These are phyloP conservation scores for Coffea canephora DNA, from an alignment of 257 asterid species.

Conservation along the genomic window DNA sequence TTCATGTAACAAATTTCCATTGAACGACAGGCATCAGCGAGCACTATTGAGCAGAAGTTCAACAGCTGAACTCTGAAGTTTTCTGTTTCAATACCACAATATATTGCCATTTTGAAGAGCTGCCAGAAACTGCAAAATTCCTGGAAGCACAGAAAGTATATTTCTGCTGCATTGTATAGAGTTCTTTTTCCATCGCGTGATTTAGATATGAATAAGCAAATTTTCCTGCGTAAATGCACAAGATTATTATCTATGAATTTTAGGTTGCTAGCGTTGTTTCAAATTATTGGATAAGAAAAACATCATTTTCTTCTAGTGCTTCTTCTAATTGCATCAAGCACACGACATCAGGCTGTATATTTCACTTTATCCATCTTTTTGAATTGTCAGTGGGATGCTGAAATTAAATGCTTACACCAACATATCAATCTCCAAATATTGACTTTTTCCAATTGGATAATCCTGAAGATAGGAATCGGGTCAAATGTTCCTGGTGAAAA, in stretches of 20 bases:
- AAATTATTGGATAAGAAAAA: slow-evolving; percentile 24
- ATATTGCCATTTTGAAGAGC: slow-evolving; percentile 3
- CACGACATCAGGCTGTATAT: slow-evolving; percentile 16
- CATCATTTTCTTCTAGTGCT: slow-evolving; percentile 14
- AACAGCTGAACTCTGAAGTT: slow-evolving; percentile 24
- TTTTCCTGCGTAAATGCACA: slow-evolving; percentile 12
- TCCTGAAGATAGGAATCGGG: slow-evolving; percentile 1
- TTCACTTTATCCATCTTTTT: slow-evolving; percentile 1
- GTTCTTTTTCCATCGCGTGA: slow-evolving; percentile 21
- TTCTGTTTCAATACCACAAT: background rate
- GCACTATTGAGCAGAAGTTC: slow-evolving; percentile 40
- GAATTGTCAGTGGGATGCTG: background rate
- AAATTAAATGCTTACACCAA: background rate
- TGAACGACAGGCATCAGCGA: slow-evolving; percentile 33
- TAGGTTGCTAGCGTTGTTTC: slow-evolving; percentile 1
- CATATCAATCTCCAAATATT: background rate
- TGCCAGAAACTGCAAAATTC: background rate
- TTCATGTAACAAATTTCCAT: background rate
- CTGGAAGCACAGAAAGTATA: slow-evolving; percentile 3
- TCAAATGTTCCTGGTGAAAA: background rate
- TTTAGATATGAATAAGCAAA: slow-evolving; percentile 32
- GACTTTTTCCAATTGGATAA: background rate
- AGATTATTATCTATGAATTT: slow-evolving; percentile 3
- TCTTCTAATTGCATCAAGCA: slow-evolving; percentile 9
- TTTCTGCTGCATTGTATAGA: slow-evolving; percentile 28